Conservation (phyloP, 768 basidiomycete species). For the Leccinellum albellum region DNA sequence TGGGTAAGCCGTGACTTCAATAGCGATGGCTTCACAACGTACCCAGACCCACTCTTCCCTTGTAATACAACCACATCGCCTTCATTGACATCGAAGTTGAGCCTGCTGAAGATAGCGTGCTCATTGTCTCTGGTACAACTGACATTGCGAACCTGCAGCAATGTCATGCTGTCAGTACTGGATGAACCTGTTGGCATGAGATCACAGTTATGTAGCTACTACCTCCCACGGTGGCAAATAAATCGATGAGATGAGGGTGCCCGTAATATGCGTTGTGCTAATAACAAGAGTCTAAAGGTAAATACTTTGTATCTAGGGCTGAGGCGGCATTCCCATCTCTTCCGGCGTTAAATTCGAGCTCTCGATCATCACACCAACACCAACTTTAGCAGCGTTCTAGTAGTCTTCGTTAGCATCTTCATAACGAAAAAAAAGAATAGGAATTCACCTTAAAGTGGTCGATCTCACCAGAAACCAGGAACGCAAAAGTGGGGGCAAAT, state of each 20-base stretch:
- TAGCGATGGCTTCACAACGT: conserved; percentile 5
- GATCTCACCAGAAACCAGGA: conserved; percentile 93
- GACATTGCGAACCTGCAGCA: conserved; percentile 55
- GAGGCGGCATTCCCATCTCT: conserved; percentile 70
- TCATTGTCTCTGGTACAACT: conserved; percentile 46
- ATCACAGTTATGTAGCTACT: background rate
- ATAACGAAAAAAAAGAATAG: background rate
- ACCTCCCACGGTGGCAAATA: conserved; percentile 18
- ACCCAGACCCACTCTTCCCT: conserved; percentile 79
- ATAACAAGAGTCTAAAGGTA: conserved; percentile 29
- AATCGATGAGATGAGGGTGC: conserved; percentile 14
- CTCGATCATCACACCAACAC: conserved; percentile 98
- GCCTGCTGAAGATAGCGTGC: conserved; percentile 52
- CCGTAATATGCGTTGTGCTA: conserved; percentile 15
- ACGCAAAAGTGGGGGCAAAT: conserved; percentile 92
- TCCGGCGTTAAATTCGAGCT: conserved; percentile 75
- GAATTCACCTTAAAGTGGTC: conserved; percentile 90
- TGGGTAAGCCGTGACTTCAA: conserved; percentile 3
- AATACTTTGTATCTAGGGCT: conserved; percentile 36
- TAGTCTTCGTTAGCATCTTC: background rate
- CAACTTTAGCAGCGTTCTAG: conserved; percentile 90
- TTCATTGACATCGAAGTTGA: conserved; percentile 60
- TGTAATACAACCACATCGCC: conserved; percentile 77
- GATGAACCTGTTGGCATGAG: background rate
- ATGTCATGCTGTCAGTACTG: conserved; percentile 10